A percentile compares a stretch with the other conserved stretches of the same genome.
phyloP scores from a whole-genome alignment of 2,329 filamentous ascomycete species.

The Mariannaea sp. region DNA sequence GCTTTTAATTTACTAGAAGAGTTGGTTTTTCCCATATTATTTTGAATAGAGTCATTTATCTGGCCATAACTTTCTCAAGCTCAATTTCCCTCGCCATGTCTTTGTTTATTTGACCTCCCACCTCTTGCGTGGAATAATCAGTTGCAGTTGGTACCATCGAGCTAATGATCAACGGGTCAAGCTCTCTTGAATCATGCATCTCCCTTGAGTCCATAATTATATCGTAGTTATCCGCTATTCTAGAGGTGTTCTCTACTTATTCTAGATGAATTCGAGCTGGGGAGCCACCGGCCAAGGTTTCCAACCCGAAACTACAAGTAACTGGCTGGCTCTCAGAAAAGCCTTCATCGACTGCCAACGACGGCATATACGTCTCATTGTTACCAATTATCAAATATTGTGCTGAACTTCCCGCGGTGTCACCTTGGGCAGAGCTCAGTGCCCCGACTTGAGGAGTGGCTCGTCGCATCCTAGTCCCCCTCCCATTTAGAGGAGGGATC shows the following conservation, averaged over 20 bases:
- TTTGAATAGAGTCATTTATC: neutral
- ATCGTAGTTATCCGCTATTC: neutral
- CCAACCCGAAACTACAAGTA: neutral
- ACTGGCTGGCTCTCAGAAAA: neutral
- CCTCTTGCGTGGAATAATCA: constrained; percentile 1
- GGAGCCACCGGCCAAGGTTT: neutral
- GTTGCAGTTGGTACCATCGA: constrained; percentile 4
- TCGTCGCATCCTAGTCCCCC: neutral
- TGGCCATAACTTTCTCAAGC: neutral
- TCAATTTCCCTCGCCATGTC: neutral
- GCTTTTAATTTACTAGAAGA: constrained; percentile 18
- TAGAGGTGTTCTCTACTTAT: neutral
- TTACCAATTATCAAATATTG: no score
- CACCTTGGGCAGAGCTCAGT: no score
- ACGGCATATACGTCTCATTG: no score
- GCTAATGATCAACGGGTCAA: constrained; percentile 29
- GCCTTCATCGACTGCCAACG: neutral
- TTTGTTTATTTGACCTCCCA: neutral
- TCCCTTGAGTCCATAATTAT: neutral
- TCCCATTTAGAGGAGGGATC: constrained; percentile 14
- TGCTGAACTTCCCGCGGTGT: no score
- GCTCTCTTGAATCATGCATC: constrained; percentile 11
- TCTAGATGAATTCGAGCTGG: neutral
- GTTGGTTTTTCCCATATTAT: constrained; percentile 6
- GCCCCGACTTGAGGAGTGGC: neutral